Conservation (phyloP, 805 yeast species). For the Spathaspora passalidarum region DNA sequence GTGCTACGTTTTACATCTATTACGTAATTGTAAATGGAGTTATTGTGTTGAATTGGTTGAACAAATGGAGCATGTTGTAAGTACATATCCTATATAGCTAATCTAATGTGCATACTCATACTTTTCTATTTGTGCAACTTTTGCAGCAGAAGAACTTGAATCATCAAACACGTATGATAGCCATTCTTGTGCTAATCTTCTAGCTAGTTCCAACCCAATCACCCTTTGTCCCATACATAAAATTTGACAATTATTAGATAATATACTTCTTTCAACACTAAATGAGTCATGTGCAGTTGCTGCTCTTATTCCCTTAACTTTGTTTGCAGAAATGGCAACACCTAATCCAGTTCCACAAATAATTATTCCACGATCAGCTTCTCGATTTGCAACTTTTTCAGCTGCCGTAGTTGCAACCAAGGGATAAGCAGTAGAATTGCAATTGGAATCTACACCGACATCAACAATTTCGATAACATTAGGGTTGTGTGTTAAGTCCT, state of each 20-base stretch:
- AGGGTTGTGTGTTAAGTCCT: constrained; percentile 27
- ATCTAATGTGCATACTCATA: constrained; percentile 17
- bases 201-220: constrained; percentile 42
- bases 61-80: constrained; percentile 8
- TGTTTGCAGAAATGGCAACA: constrained; percentile 47
- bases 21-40: constrained; percentile 10
- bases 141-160: constrained; percentile 37
- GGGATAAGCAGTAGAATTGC: constrained; percentile 39
- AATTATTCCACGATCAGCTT: constrained; percentile 44
- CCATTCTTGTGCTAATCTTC: constrained; percentile 45
- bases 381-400: constrained; percentile 35
- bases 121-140: constrained; percentile 30
- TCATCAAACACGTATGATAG: constrained; percentile 39
- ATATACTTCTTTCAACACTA: constrained; percentile 43
- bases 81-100: constrained; percentile 2
- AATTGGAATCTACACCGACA: constrained; percentile 34
- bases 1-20: constrained; percentile 9
- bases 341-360: constrained; percentile 51
- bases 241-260: constrained; percentile 43
- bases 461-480: constrained; percentile 33
- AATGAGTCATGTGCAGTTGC: constrained; percentile 49
- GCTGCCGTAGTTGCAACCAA: constrained; percentile 43
- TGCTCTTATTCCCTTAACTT: constrained; percentile 45
- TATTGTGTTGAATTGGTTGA: constrained; percentile 7
- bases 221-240: constrained; percentile 50